Base-by-base conservation (phyloP, 2,329 filamentous ascomycete species). In the Dissoconium aciculare region DNA sequence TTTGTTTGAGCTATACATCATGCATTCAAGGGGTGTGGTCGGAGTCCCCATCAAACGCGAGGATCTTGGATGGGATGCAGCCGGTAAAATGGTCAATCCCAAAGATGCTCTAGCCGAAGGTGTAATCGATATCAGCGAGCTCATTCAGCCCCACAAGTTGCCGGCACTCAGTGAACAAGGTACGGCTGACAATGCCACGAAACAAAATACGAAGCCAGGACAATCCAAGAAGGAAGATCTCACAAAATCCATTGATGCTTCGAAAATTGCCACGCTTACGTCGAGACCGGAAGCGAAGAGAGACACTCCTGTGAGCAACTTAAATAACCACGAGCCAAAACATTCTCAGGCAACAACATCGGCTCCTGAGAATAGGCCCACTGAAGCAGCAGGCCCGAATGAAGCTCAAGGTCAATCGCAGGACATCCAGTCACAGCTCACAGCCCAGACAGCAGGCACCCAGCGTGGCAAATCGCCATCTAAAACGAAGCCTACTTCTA, bases 21-120 rank as follows among this genome's bases (percentile, higher is more conserved):
- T 94, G 78, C 87, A 98, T 56, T 94, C 89, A 8, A 91, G 84
- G 59, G 89, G 89, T 38, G 84, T 95, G n/a, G 85, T 85, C 11
- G 87, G 81, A 46, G 55, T 95, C 31, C 75, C 74, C 40, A 74
- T 98, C 53, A 87, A 79, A 54, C 82, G 87, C 52, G 72, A 76
- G 30, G 87, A 95, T 56, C 65, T 98, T 28, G 89, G 91, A 16
- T 95, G 85, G 85, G 78, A 77, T 44, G 71, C 74, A 44, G 82
- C 94, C 39, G 87, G 84, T 57, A 92, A 91, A 62, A 80, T 92
- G 31, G 63, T 93, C 23, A 63, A 76, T 32, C 68, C 78, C 0
- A 71, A 89, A 23, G 75, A 92, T 54, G 85, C 82, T 2, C 66
- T 82, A 26, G 66, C 76, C 31, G 67, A 73, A 32, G 82, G 80